These are phyloP conservation scores for Cronartium ribicola DNA, from an alignment of 1,284 basidiomycete genomes.

Conservation along the genomic window DNA sequence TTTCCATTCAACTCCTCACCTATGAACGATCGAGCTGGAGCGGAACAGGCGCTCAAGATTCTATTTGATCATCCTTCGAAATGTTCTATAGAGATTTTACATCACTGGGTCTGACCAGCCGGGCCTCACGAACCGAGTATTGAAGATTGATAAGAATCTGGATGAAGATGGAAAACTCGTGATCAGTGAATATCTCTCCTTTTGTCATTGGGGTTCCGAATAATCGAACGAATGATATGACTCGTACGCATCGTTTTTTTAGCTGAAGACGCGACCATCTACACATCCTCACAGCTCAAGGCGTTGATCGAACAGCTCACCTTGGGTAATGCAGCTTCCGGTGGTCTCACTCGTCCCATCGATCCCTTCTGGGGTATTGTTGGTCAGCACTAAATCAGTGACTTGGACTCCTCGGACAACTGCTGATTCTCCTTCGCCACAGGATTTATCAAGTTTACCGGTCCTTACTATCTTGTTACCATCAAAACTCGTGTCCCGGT, in stretches of 20 bases:
- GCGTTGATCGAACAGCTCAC: constrained; percentile 85
- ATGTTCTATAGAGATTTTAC: constrained; percentile 63
- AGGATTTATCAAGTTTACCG: constrained; percentile 52
- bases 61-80: neutral
- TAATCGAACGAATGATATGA: constrained; percentile 13
- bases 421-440: constrained; percentile 57
- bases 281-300: constrained; percentile 81
- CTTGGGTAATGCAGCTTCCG: constrained; percentile 70
- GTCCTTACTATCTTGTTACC: constrained; percentile 51
- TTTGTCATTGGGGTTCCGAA: neutral
- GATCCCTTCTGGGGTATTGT: constrained; percentile 36
- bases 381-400: constrained; percentile 44
- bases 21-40: neutral
- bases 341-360: constrained; percentile 61
- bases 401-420: constrained; percentile 45
- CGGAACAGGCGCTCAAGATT: neutral
- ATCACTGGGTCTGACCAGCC: constrained; percentile 80
- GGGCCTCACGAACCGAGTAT: constrained; percentile 76
- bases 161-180: constrained; percentile 41
- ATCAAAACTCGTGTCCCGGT: constrained; percentile 79
- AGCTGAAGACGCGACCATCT: constrained; percentile 74
- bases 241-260: constrained; percentile 50
- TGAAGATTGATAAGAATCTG: constrained; percentile 79
- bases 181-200: constrained; percentile 32
- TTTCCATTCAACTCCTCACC: neutral